Evolutionary conservation across 2,329 filamentous ascomycete species (phyloP).

Genomic region (Calonectria hongkongensis): DNA sequence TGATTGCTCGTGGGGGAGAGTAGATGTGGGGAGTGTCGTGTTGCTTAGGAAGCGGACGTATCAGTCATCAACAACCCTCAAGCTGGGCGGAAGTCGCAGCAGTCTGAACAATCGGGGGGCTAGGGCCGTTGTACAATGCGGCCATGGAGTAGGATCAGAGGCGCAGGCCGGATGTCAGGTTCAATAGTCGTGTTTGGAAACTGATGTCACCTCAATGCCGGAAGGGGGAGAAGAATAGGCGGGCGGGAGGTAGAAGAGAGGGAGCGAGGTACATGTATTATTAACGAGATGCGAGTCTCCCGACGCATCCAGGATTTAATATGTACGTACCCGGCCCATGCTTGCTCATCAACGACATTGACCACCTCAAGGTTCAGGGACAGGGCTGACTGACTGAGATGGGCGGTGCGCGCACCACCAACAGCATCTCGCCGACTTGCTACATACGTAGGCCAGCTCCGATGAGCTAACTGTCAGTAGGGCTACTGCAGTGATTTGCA

Average conservation of each 20-base stretch:
- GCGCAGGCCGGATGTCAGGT: slow-evolving; percentile 10
- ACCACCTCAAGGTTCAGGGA: slow-evolving; percentile 35
- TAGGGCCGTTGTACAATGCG: slow-evolving; percentile 18
- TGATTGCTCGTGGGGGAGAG: slow-evolving; percentile 1
- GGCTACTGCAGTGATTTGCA: slow-evolving; percentile 24
- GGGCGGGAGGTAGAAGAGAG: slow-evolving; percentile 10
- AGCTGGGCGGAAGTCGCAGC: slow-evolving; percentile 26
- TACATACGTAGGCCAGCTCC: slow-evolving; percentile 26
- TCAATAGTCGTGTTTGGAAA: slow-evolving; percentile 2
- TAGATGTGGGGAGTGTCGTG: slow-evolving; percentile 22
- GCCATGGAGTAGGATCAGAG: slow-evolving; percentile 18
- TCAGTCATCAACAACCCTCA: slow-evolving; percentile 1
- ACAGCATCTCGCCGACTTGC: slow-evolving; percentile 9
- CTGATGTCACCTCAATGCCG: neutral
- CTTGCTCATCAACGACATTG: slow-evolving; percentile 13
- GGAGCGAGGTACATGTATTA: slow-evolving; percentile 24
- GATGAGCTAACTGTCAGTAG: slow-evolving; percentile 16
- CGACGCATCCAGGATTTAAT: neutral
- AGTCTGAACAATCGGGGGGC: slow-evolving; percentile 35
- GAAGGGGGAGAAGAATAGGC: neutral
- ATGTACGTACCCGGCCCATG: slow-evolving; percentile 34
- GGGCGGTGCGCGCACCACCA: slow-evolving; percentile 3
- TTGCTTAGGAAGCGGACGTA: slow-evolving; percentile 22
- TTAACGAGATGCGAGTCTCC: slow-evolving; percentile 33
- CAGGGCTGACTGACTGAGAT: slow-evolving; percentile 34